phyloP scores from a whole-genome alignment of 2,329 filamentous ascomycete species.

The Plectosphaerella cucumerina region DNA sequence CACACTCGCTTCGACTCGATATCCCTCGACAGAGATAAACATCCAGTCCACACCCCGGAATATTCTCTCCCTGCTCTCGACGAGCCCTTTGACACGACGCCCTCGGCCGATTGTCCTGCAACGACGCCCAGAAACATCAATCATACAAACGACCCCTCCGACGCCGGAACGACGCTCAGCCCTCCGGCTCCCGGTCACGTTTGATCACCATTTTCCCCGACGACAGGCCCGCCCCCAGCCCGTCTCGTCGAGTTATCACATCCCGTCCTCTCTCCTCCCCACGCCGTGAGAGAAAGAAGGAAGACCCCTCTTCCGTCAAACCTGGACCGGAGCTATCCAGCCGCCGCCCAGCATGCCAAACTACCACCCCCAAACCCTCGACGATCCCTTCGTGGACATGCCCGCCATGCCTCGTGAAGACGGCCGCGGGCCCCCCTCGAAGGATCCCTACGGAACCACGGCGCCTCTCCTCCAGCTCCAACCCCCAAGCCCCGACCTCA shows the following conservation, averaged over 20 bases:
- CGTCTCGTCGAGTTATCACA: too few relatives aligned
- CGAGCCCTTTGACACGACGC: not conserved
- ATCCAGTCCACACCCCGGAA: too few relatives aligned
- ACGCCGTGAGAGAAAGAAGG: too few relatives aligned
- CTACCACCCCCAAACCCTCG: not conserved
- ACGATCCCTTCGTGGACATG: conserved; percentile 4
- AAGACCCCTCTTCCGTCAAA: too few relatives aligned
- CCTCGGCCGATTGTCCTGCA: not conserved
- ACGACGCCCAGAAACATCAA: not conserved
- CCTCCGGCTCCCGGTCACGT: not conserved
- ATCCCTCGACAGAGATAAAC: too few relatives aligned
- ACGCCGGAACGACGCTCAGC: not conserved
- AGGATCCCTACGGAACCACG: not conserved
- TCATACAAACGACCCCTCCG: not conserved
- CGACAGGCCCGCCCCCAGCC: too few relatives aligned
- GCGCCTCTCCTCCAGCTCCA: not conserved
- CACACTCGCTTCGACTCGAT: not conserved
- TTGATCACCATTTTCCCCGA: not conserved
- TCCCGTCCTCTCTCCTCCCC: too few relatives aligned
- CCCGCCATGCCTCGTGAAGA: not conserved
- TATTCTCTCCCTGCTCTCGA: not conserved
- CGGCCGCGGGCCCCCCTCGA: not conserved
- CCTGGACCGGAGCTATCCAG: too few relatives aligned
- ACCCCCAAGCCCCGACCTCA: not conserved
- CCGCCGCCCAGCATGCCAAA: not conserved